Evolutionary conservation across 768 basidiomycete species (phyloP).

Genomic region (Phaffia australis): DNA sequence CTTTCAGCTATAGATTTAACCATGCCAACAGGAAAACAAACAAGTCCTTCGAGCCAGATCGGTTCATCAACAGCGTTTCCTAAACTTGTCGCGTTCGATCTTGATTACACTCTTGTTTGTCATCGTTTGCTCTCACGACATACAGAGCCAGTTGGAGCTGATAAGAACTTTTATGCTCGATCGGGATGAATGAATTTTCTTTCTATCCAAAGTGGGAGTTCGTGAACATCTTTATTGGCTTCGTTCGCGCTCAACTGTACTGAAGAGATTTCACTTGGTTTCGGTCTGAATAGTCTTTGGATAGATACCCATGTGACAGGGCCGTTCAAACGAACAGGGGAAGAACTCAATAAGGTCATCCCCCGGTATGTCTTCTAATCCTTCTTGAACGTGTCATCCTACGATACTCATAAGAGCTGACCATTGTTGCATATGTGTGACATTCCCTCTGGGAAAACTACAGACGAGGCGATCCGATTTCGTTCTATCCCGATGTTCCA

Average conservation of each 20-base stretch:
- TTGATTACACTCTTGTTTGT: slow-evolving; percentile 50
- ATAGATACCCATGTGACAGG: slow-evolving; percentile 66
- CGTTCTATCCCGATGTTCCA: slow-evolving; percentile 68
- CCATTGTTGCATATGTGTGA: background rate
- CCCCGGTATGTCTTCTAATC: slow-evolving; percentile 32
- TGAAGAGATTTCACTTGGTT: no score
- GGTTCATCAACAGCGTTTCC: slow-evolving; percentile 39
- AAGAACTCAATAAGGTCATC: slow-evolving; percentile 37
- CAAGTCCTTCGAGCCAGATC: no score
- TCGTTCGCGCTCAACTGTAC: background rate
- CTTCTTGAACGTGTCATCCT: background rate
- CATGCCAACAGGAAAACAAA: no score
- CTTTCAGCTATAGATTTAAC: no score
- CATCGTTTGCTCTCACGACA: background rate
- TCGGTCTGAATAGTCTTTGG: slow-evolving; percentile 49
- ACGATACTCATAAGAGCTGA: background rate
- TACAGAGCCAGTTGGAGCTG: slow-evolving; percentile 32
- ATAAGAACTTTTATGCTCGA: slow-evolving; percentile 65
- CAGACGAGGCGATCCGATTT: slow-evolving; percentile 50
- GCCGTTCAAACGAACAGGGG: slow-evolving; percentile 37
- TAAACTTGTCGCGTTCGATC: slow-evolving; percentile 64
- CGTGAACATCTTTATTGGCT: background rate
- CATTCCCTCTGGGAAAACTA: background rate
- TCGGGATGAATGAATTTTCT: slow-evolving; percentile 2
- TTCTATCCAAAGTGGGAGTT: background rate